Percentiles rank a stretch among this genome's conserved stretches.
Conservation (phyloP, 2,329 filamentous ascomycete species). For the Talaromyces sp. region DNA sequence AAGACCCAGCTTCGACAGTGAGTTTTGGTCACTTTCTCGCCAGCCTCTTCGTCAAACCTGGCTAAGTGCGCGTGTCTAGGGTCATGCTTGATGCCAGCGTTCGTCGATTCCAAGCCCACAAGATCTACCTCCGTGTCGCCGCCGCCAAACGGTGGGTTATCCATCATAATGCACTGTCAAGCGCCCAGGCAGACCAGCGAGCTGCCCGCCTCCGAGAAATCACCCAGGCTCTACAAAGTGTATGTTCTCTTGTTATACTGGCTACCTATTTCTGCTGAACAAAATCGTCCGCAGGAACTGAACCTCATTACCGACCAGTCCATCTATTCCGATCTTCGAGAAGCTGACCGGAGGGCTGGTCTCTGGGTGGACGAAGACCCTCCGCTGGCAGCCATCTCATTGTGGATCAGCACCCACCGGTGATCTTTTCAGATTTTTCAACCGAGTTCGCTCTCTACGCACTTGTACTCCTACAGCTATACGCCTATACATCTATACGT, state of each 20-base stretch:
- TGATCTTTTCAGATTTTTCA: conserved; percentile 9
- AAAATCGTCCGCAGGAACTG: conserved; percentile 44
- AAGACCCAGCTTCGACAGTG: conserved; percentile 48
- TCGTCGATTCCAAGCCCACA: conserved; percentile 57
- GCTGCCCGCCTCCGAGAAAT: conserved; percentile 43
- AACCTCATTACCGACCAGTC: conserved; percentile 51
- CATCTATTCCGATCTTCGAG: conserved; percentile 50
- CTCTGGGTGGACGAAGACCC: conserved; percentile 60
- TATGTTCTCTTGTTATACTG: conserved; percentile 26
- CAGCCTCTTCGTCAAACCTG: conserved; percentile 2
- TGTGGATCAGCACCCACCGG: conserved; percentile 37
- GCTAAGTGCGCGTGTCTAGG: conserved; percentile 28
- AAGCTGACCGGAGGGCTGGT: conserved; percentile 49
- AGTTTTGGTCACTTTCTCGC: not conserved
- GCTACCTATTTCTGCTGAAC: not conserved
- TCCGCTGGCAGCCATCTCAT: conserved; percentile 45
- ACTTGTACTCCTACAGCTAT: not conserved
- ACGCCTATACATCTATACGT: not conserved
- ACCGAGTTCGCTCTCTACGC: not conserved
- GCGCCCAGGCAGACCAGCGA: conserved; percentile 44
- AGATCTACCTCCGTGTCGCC: conserved; percentile 53
- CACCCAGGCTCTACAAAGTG: conserved; percentile 43
- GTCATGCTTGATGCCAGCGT: conserved; percentile 56
- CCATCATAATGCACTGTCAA: conserved; percentile 42
- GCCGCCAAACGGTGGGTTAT: conserved; percentile 56